These are phyloP conservation scores for Cystobasidium slooffiae DNA, from an alignment of 1,284 basidiomycete genomes.

Conservation along the genomic window DNA sequence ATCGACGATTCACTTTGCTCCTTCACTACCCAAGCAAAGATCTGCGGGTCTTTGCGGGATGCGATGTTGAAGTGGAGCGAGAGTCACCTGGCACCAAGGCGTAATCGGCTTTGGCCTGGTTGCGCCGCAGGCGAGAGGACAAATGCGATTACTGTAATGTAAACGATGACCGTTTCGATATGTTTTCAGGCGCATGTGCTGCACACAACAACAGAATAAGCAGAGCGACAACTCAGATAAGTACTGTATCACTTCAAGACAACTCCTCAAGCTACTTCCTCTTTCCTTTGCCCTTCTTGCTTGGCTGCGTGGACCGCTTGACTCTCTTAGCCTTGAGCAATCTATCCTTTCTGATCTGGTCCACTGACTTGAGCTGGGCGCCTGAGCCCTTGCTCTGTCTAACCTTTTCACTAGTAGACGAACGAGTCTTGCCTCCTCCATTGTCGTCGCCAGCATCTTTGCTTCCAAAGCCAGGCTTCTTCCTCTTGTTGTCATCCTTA, in stretches of 20 bases:
- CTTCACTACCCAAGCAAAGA: too few relatives aligned
- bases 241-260: background rate
- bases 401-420: slow-evolving; percentile 27
- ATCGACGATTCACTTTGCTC: too few relatives aligned
- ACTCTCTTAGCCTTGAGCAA: slow-evolving; percentile 58
- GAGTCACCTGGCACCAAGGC: too few relatives aligned
- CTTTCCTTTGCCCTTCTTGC: slow-evolving; percentile 44
- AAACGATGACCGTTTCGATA: too few relatives aligned
- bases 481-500: slow-evolving; percentile 28
- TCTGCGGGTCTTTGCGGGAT: too few relatives aligned
- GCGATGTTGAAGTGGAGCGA: too few relatives aligned
- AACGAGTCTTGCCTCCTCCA: slow-evolving; percentile 25
- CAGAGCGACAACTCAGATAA: background rate
- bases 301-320: slow-evolving; percentile 49
- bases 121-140: too few relatives aligned
- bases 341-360: slow-evolving; percentile 79
- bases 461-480: slow-evolving; percentile 52
- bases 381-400: slow-evolving; percentile 52
- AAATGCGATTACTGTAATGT: too few relatives aligned
- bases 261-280: background rate
- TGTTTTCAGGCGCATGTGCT: too few relatives aligned
- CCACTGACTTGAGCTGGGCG: slow-evolving; percentile 66
- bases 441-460: slow-evolving; percentile 53
- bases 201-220: background rate
- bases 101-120: too few relatives aligned